phyloP scores from a whole-genome alignment of 1,139 yeast species.

The Kurtzmaniella quercitrusa region DNA sequence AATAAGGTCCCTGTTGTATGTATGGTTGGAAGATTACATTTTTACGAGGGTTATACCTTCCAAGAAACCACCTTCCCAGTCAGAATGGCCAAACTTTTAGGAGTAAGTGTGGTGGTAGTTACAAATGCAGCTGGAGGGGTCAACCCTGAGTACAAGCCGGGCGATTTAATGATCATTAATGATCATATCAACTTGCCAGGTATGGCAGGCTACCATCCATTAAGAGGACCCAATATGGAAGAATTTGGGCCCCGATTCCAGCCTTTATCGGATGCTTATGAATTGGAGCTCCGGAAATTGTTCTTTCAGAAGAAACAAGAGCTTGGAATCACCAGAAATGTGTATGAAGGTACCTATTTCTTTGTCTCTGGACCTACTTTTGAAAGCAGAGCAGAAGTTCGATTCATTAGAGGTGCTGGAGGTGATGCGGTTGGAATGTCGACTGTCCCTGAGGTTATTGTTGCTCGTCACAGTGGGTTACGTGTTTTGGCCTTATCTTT shows the following conservation, averaged over 20 bases:
- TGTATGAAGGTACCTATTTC: constrained; percentile 84
- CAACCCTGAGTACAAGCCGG: constrained; percentile 61
- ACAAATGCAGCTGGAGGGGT: constrained; percentile 97
- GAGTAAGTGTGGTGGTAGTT: constrained; percentile 59
- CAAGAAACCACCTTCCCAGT: constrained; percentile 83
- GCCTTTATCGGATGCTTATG: constrained; percentile 89
- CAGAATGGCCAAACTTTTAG: constrained; percentile 65
- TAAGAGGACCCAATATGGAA: constrained; percentile 82
- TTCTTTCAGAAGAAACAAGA: constrained; percentile 47
- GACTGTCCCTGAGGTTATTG: constrained; percentile 92
- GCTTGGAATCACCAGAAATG: constrained; percentile 50
- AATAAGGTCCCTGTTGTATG: constrained; percentile 78
- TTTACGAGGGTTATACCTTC: constrained; percentile 84
- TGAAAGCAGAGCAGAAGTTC: constrained; percentile 90
- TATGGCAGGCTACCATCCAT: constrained; percentile 80
- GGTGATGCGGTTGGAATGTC: constrained; percentile 98
- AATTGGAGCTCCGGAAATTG: constrained; percentile 58
- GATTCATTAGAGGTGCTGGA: constrained; percentile 66
- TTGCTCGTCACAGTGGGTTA: constrained; percentile 85
- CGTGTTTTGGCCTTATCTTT: constrained; percentile 79
- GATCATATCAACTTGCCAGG: constrained; percentile 94
- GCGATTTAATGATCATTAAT: constrained; percentile 84
- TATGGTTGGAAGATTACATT: constrained; percentile 91
- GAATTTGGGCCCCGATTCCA: constrained; percentile 81
- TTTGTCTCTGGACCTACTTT: constrained; percentile 93